These are phyloP conservation scores for Saprolegnia parasitica DNA, from an alignment of 352 stramenopile genomes.

Conservation along the genomic window DNA sequence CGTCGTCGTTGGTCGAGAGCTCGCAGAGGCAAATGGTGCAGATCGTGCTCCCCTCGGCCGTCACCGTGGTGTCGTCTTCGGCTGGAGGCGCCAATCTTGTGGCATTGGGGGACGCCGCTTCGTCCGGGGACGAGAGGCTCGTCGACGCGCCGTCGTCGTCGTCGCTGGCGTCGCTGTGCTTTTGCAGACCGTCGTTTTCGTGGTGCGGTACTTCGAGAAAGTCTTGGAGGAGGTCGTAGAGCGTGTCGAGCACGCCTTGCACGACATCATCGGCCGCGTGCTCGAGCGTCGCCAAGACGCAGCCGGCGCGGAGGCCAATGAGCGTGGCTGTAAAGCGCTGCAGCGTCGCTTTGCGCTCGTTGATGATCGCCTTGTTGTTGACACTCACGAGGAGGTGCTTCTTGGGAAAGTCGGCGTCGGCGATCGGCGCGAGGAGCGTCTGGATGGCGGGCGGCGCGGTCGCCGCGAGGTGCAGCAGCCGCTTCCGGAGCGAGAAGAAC, in stretches of 20 bases:
- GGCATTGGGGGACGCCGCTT: neutral
- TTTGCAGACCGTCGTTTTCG: constrained; percentile 42
- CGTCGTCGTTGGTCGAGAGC: neutral
- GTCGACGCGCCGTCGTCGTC: neutral
- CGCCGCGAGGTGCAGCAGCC: constrained; percentile 36
- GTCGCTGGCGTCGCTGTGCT: neutral
- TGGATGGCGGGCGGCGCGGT: neutral
- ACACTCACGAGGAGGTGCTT: neutral
- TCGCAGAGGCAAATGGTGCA: constrained; percentile 7
- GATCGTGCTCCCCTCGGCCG: neutral
- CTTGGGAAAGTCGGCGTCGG: constrained; percentile 20
- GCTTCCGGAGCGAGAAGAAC: constrained; percentile 50
- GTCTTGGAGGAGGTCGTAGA: constrained; percentile 76
- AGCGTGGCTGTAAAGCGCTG: constrained; percentile 2
- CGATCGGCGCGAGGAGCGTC: neutral
- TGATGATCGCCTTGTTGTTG: constrained; percentile 11
- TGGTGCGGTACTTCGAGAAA: constrained; percentile 81
- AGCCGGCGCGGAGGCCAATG: constrained; percentile 6
- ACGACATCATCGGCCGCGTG: neutral
- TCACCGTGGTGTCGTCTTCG: neutral
- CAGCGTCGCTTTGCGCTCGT: constrained; percentile 6
- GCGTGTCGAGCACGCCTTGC: neutral
- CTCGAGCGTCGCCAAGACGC: constrained; percentile 3
- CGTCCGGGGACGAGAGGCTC: constrained; percentile 1
- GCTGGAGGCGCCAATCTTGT: neutral